Base-by-base conservation (phyloP, 2,329 filamentous ascomycete genomes). In the Penicillium concentricum region DNA sequence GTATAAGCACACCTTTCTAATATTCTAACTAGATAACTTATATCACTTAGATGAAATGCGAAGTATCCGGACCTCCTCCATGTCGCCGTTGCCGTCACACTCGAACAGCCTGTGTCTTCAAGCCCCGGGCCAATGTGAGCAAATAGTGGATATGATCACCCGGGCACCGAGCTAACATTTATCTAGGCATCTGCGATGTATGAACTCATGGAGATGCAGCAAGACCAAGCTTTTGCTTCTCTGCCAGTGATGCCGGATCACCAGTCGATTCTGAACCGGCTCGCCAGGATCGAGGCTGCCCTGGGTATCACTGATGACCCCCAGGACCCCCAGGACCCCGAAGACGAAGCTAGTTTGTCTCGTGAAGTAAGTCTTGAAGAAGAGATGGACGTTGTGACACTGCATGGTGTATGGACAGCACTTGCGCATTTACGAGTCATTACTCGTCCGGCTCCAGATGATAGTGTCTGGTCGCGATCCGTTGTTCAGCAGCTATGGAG, bases 101-200 rank as follows among this genome's bases (percentile, higher is more conserved):
- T 32, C 61, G 64, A 24, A 39, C 60, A 10, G 13, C 61, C 18
- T 69, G 68, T 52, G 46, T 70, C 18, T 70, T 70, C 49, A 69
- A 65, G 43, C 68, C 68, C n/a, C 61, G 68, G 35, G 67, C 68
- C 10, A 70, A 70, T 64, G 68, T 70, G 54, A 46, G 51, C 10
- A 38, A 46, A 12, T 16, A 10, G 5, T 16, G 49, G 12, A 30
- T n/a, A 4, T n/a, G 2, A 13, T 18, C 12, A 53, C n/a, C 15
- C 6, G 18, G 4, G 15, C 4, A 22, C 15, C 6, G 5, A 22
- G 46, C 54, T 62, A 13, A 59, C 35, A 7, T 16, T 16, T 2
- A 28, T 50, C 5, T n/a, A 69, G 68, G 67, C 68, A 24, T 68
- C 68, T 28, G 61, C 61, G 0, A 56, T 69, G 24, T 65, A 68